Conservation (phyloP, 305 asterid species). For the Euphrasia arctica region DNA sequence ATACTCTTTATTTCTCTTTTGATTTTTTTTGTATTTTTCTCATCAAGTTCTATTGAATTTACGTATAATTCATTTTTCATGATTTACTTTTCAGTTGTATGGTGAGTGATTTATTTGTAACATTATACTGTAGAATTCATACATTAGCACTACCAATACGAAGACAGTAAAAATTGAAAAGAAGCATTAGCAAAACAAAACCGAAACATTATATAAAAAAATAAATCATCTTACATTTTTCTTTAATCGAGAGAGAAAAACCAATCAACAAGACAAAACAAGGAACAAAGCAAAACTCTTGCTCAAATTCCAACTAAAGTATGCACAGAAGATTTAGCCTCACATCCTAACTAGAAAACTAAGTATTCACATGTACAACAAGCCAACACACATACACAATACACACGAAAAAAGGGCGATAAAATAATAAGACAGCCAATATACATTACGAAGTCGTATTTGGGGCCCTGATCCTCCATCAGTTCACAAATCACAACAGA, state of each 20-base stretch:
- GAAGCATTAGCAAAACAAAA: no score
- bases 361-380: constrained; percentile 23
- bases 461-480: constrained; percentile 12
- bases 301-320: constrained; percentile 23
- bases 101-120: no score
- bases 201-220: not conserved
- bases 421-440: constrained; percentile 31
- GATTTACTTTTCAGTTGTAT: no score
- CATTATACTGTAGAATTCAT: no score
- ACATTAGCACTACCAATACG: no score
- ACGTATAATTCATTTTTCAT: no score
- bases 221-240: not conserved
- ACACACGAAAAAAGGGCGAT: constrained; percentile 16
- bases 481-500: constrained; percentile 17
- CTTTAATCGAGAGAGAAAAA: no score
- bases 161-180: no score
- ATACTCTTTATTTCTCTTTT: no score
- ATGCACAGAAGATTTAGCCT: constrained; percentile 25
- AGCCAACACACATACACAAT: constrained; percentile 9
- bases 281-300: constrained; percentile 13
- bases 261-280: not conserved
- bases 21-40: no score
- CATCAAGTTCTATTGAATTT: no score
- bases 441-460: constrained; percentile 25
- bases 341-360: constrained; percentile 29